Evolutionary conservation across 768 basidiomycete genomes (phyloP), one percentile per base, ranked within the genome.

Genomic region (Coprinellus aureogranulatus): DNA sequence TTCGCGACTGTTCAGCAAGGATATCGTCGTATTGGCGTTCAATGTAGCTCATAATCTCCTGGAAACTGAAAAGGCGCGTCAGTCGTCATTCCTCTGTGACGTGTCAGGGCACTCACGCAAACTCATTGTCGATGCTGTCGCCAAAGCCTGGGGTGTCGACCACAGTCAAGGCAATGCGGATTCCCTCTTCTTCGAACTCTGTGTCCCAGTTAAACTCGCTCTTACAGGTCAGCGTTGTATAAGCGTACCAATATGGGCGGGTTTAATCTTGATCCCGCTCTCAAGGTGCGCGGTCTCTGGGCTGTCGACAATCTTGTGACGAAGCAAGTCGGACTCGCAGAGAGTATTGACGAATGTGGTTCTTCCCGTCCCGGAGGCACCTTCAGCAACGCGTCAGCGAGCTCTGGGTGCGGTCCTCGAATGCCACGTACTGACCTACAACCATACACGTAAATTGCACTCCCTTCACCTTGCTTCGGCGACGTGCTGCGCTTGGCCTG

Each of bases 81-180:
- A 23, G 18, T 25, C 49, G 34, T 34, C n/a, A 49, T 57, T 45
- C 57, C 48, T 50, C 62, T 30, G 52, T 54, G 59, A 59, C 34
- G 20, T 30, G 23, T 57, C 30, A 23, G 58, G 22, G 28, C 37
- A 77, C 89, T 63, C 65, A 93, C 92, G 88, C 82, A 67, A 86
- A 83, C 69, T 92, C 89, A 70, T 93, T 94, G 77, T 94, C 90
- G 64, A 94, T 89, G 68, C 87, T 89, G 73, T 92, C 89, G 20
- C 92, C 92, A 64, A 95, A 95, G n/a, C 93, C 92, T 55, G 92
- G 92, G 8, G 92, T 95, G 71, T 95, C 93, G 40, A 95, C 90
- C 58, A 95, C 85, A 10, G 92, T 94, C 62, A 95, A 76, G 9
- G 90, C 89, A 68, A 95, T 92, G 59, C 93, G 85, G 42, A 94